phyloP scores from a whole-genome alignment of 306 rosid species.

The Malus domestica region ASM211411v1 NC_041798.1:32221001-32221500 shows the following conservation, averaged over 20 bases:
- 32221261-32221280: constrained; percentile 93
- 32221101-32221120: constrained; percentile 82
- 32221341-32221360: constrained; percentile 90
- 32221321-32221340: constrained; percentile 94
- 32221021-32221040: constrained; percentile 73
- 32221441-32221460: neutral
- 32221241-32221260: constrained; percentile 69
- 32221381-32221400: neutral
- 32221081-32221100: constrained; percentile 83
- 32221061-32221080: constrained; percentile 84
- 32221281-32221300: constrained; percentile 91
- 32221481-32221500: neutral
- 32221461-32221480: neutral
- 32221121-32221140: constrained; percentile 67
- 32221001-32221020: constrained; percentile 85
- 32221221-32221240: constrained; percentile 88
- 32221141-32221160: constrained; percentile 73
- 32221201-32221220: constrained; percentile 75
- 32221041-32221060: constrained; percentile 67
- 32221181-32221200: constrained; percentile 89
- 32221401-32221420: neutral
- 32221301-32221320: constrained; percentile 73
- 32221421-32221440: neutral
- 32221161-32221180: constrained; percentile 86
- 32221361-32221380: constrained; percentile 70